A percentile compares a stretch with the other conserved stretches of the same genome.
Evolutionary conservation across 495 filamentous ascomycete genomes (phyloP).

Genomic region (Neurospora sp.): DNA sequence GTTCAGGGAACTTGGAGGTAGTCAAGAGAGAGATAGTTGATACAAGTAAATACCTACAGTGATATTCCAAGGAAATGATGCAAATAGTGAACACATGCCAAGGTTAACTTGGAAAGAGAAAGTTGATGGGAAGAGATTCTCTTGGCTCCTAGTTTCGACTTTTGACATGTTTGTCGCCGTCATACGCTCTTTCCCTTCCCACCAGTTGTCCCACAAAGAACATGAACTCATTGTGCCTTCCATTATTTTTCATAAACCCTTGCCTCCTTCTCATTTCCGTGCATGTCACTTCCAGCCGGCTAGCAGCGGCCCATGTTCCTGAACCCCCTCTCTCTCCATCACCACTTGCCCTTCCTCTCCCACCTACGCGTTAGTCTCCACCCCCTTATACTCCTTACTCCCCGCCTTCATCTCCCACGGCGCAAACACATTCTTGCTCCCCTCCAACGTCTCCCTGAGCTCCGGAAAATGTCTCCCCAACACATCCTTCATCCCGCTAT

Average conservation of each 20-base stretch:
- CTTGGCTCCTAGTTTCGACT: not conserved
- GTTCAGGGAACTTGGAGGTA: not conserved
- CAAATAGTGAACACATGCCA: not conserved
- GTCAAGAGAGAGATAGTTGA: not conserved
- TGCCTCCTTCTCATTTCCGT: not conserved
- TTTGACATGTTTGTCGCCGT: not conserved
- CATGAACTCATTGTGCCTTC: not conserved
- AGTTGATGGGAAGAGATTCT: not conserved
- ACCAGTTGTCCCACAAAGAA: not conserved
- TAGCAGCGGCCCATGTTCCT: not conserved
- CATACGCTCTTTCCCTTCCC: not conserved
- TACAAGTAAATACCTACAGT: not conserved
- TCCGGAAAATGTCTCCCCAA: constrained; percentile 28
- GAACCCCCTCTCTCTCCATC: not conserved
- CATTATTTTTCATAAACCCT: not conserved
- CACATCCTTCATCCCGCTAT: constrained; percentile 22
- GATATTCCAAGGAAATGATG: not conserved
- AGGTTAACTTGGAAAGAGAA: not conserved
- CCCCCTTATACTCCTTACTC: constrained; percentile 18
- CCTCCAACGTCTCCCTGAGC: constrained; percentile 16
- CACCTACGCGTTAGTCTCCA: constrained; percentile 11
- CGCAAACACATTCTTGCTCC: constrained; percentile 26
- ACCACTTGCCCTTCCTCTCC: not conserved
- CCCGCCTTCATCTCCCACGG: constrained; percentile 25
- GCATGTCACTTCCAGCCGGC: not conserved